Conservation (phyloP, 306 rosid species). For the Carpinus viminea region DNA sequence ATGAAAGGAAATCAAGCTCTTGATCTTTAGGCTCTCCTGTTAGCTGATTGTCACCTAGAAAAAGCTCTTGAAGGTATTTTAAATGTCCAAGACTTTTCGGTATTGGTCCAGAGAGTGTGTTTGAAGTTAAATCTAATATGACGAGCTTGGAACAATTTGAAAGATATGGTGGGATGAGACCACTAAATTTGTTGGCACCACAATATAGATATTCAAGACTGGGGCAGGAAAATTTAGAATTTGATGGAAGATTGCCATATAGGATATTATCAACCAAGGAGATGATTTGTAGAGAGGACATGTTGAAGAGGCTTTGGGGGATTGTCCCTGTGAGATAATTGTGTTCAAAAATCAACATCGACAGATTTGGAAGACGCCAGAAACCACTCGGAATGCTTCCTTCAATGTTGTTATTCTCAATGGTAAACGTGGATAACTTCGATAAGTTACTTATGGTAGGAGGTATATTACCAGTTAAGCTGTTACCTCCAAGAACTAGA, state of each 20-base stretch:
- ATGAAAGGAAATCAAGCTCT: not conserved
- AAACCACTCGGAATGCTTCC: not conserved
- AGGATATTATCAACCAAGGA: not conserved
- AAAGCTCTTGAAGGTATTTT: not conserved
- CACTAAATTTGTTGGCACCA: not conserved
- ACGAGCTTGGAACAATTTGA: not conserved
- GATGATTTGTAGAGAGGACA: not conserved
- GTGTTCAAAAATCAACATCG: too few species aligned
- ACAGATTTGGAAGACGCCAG: not conserved
- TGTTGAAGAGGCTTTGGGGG: not conserved
- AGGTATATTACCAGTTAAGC: not conserved
- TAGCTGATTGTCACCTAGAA: not conserved
- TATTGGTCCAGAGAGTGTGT: not conserved
- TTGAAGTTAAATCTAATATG: too few species aligned
- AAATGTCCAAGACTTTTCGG: not conserved
- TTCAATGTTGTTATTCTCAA: not conserved
- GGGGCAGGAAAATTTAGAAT: not conserved
- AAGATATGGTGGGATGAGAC: not conserved
- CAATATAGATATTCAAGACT: not conserved
- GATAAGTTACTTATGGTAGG: not conserved
- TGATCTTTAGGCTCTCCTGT: not conserved
- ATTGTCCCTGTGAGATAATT: not conserved
- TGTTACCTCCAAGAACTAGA: not conserved
- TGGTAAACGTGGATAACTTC: rapidly evolving
- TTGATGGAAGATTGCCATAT: not conserved